Base-by-base conservation (phyloP, 495 filamentous ascomycete species). In the Penicillium angulare region DNA sequence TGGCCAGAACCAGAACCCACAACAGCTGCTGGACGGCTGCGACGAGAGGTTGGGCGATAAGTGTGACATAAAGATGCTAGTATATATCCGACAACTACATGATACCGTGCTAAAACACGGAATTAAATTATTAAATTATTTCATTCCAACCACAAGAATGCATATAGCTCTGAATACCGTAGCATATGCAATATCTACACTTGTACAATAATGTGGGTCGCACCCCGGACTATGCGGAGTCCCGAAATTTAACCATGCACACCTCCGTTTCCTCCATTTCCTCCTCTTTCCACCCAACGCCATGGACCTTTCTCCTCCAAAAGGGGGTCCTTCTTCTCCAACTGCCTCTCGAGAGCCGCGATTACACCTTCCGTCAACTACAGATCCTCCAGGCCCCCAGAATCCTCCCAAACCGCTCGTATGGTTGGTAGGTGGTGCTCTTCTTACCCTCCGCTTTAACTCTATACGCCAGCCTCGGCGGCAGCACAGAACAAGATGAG, bases 1-100 rank as follows among this genome's bases (percentile, higher is more conserved):
- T 97, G 92, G 92, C 90, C 90, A 9, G 87, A 89, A 43, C 78
- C 83, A 29, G 71, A 78, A 31, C 79, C 87, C 18, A 75, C 80
- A 22, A 84, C 86, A 46, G 86, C 86, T 47, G 84, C 85, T 43
- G 90, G 81, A 45, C 80, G 88, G 67, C 69, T 92, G 55, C 79
- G 86, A 57, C 82, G 79, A 64, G 86, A 89, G 58, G 53, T 76
- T 22, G 73, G 63, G 17, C 73, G 69, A 22, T 77, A 65, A 63
- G 42, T 12, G 27, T n/a, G 27, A 17, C 3, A 33, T 40, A 24
- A 26, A 41, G 24, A 38, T 7, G 16, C 17, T 22, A 24, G 22
- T n/a, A 34, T 32, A 26, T 29, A 35, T 18, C 36, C 12, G 38
- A 22, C 43, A 35, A 33, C 29, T 17, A 24, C 33, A 47, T 47